These are phyloP conservation scores for Ophiostoma sp. DNA, from an alignment of 2,329 filamentous ascomycete genomes.

Conservation along the genomic window DNA sequence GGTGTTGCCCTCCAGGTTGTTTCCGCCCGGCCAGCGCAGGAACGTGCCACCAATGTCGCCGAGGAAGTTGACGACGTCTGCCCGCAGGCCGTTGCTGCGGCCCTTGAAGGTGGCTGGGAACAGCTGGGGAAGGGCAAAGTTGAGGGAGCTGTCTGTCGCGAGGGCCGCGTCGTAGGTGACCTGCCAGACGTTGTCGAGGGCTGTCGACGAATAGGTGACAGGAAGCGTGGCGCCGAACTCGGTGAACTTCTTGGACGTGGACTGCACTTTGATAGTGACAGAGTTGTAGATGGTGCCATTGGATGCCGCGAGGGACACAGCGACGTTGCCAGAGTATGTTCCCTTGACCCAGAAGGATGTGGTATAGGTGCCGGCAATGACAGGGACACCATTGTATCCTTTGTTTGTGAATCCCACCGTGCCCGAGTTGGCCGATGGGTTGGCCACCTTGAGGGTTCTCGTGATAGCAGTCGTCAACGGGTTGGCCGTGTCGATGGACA, in stretches of 20 bases:
- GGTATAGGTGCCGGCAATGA: neutral
- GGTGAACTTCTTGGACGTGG: neutral
- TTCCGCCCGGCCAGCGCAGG: conserved; percentile 6
- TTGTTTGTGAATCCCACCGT: conserved; percentile 1
- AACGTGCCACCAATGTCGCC: neutral
- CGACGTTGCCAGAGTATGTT: conserved; percentile 8
- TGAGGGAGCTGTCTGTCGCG: neutral
- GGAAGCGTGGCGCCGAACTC: neutral
- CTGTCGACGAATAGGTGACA: conserved; percentile 1
- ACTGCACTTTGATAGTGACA: neutral
- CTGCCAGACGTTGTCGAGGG: conserved; percentile 2
- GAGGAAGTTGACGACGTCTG: neutral
- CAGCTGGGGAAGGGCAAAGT: conserved; percentile 4
- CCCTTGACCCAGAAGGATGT: conserved; percentile 9
- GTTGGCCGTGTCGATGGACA: conserved; percentile 7
- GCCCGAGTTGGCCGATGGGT: conserved; percentile 2
- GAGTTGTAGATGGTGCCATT: neutral
- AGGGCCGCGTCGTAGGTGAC: neutral
- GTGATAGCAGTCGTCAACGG: neutral
- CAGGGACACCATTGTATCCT: neutral
- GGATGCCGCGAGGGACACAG: neutral
- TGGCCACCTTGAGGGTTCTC: conserved; percentile 1
- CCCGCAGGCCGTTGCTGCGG: neutral
- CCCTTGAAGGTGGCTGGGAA: conserved; percentile 4
- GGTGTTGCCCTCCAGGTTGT: conserved; percentile 3